Evolutionary conservation across 2,329 filamentous ascomycete species (phyloP).

Genomic region (Tolypocladium pustulatum): DNA sequence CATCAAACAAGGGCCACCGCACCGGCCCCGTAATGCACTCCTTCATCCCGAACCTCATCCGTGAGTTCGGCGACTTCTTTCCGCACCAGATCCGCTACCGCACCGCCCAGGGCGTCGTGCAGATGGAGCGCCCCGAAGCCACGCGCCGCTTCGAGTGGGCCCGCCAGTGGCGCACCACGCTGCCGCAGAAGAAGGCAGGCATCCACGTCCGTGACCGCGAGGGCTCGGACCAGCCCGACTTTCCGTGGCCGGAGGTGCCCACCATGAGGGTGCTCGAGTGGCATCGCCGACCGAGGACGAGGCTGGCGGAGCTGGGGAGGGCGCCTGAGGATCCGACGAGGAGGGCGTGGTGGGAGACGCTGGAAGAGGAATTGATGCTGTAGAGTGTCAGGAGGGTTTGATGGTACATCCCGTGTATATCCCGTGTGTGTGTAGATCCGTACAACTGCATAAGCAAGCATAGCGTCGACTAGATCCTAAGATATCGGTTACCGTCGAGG

Average conservation of each 20-base stretch:
- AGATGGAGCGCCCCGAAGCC: slow-evolving; percentile 12
- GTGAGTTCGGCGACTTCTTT: slow-evolving; percentile 24
- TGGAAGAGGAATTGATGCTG: slow-evolving; percentile 19
- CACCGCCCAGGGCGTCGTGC: slow-evolving; percentile 18
- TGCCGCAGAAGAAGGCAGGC: slow-evolving; percentile 14
- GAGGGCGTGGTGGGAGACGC: slow-evolving; percentile 15
- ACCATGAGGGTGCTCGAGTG: slow-evolving; percentile 13
- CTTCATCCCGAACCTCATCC: slow-evolving; percentile 19
- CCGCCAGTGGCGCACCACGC: slow-evolving; percentile 10
- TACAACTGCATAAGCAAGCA: neutral
- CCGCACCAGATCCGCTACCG: slow-evolving; percentile 18
- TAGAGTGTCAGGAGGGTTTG: slow-evolving; percentile 5
- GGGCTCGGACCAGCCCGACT: slow-evolving; percentile 8
- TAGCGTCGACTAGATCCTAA: neutral
- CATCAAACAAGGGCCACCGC: slow-evolving; percentile 11
- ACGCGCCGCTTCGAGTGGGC: slow-evolving; percentile 12
- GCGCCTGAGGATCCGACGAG: slow-evolving; percentile 10
- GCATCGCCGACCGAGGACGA: slow-evolving; percentile 12
- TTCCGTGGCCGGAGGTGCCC: slow-evolving; percentile 12
- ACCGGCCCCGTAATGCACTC: slow-evolving; percentile 8
- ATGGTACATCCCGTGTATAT: neutral
- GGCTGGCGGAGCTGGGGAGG: slow-evolving; percentile 7
- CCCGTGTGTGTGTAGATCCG: neutral
- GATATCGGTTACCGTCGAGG: neutral
- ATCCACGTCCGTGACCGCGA: slow-evolving; percentile 4